phyloP scores from a whole-genome alignment of 2,329 filamentous ascomycete species.

The Penicillium sp. region DNA sequence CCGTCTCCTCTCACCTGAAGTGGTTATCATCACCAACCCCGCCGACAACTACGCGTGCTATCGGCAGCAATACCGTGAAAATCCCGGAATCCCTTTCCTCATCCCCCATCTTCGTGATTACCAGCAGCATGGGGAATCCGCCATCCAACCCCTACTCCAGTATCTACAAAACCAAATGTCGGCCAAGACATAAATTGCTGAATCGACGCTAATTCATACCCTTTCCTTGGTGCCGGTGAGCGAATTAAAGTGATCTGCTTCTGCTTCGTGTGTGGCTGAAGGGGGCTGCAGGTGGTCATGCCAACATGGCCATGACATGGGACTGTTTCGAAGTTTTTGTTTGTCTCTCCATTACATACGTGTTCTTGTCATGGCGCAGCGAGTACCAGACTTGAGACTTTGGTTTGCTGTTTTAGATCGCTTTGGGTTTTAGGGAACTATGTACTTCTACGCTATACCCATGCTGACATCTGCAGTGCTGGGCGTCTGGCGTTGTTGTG shows the following conservation, averaged over 20 bases:
- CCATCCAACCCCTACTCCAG: constrained; percentile 33
- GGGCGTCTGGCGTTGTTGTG: constrained; percentile 21
- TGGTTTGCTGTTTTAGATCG: constrained; percentile 12
- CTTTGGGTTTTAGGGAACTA: constrained; percentile 6
- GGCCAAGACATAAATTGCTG: not conserved
- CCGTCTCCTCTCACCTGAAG: constrained; percentile 27
- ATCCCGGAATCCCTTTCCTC: constrained; percentile 44
- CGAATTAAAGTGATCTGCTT: constrained; percentile 4
- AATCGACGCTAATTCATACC: constrained; percentile 5
- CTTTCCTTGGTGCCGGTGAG: constrained; percentile 3
- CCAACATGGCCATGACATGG: not conserved
- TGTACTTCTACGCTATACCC: constrained; percentile 26
- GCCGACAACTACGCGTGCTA: constrained; percentile 40
- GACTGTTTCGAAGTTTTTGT: constrained; percentile 5
- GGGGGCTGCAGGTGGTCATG: constrained; percentile 18
- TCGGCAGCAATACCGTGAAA: constrained; percentile 33
- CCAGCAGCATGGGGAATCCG: constrained; percentile 30
- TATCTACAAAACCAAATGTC: constrained; percentile 20
- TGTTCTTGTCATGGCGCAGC: not conserved
- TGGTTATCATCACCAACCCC: constrained; percentile 32
- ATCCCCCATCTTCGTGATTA: constrained; percentile 41
- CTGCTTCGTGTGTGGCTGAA: constrained; percentile 20
- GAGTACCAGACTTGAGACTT: not conserved
- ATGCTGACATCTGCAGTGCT: constrained; percentile 23
- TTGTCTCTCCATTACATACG: constrained; percentile 1